Conservation (phyloP, 2,329 filamentous ascomycete genomes). For the Epichloe glyceriae region DNA sequence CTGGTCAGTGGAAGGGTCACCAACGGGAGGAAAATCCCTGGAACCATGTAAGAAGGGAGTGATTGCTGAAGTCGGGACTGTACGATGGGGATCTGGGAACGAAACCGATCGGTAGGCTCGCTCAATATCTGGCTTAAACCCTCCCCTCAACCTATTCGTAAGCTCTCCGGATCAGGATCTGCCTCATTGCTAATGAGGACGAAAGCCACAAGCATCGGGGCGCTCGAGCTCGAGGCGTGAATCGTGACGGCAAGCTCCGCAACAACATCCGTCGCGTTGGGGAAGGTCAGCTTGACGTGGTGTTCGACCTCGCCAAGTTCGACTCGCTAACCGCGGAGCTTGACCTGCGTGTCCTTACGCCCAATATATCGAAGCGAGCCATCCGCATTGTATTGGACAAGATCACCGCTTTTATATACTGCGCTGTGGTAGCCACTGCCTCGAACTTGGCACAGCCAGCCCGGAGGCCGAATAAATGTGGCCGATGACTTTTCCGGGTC, state of each 20-base stretch:
- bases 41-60: conserved; percentile 4
- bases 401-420: conserved; percentile 2
- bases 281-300: not conserved
- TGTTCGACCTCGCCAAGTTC: conserved; percentile 4
- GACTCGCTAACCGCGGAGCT: conserved; percentile 3
- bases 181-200: not conserved
- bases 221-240: not conserved
- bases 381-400: not conserved
- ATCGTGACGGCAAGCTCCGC: not conserved
- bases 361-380: not conserved
- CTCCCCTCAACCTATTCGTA: too few relatives aligned
- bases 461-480: not conserved
- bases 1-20: not conserved
- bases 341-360: conserved; percentile 1
- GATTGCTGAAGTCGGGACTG: not conserved
- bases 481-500: not conserved
- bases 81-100: not conserved
- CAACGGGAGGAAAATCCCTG: not conserved
- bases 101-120: not conserved
- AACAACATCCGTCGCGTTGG: not conserved
- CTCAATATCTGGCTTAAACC: not conserved
- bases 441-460: not conserved
- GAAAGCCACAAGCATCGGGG: not conserved
- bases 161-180: too few relatives aligned
- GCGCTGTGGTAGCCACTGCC: too few relatives aligned